phyloP scores from a whole-genome alignment of 1,284 basidiomycete genomes.

The Trichosporon ovoides region DNA sequence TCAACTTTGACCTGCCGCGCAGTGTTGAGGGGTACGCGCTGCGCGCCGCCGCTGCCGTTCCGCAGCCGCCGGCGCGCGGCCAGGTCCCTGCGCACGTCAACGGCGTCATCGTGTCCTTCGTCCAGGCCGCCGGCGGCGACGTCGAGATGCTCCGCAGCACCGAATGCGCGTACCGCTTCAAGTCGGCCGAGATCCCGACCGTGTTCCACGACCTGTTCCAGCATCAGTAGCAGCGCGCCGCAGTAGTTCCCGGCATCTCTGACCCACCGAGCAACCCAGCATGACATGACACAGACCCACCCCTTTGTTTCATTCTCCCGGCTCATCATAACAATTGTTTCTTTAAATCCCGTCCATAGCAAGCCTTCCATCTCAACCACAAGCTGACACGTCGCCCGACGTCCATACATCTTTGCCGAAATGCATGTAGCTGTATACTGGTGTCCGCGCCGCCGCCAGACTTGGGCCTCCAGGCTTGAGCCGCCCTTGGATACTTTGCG shows the following conservation, averaged over 20 bases:
- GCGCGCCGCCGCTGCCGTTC: conserved; percentile 46
- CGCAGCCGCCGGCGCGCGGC: conserved; percentile 36
- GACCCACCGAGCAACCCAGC: background rate
- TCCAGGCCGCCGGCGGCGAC: conserved; percentile 92
- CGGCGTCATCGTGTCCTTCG: conserved; percentile 81
- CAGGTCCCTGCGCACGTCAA: conserved; percentile 57
- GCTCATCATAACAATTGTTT: too few species aligned
- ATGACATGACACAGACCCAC: background rate
- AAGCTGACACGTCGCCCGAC: background rate
- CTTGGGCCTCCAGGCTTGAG: too few species aligned
- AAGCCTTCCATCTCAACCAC: too few species aligned
- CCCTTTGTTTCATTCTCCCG: background rate
- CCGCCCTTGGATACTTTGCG: too few species aligned
- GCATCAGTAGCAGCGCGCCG: conserved; percentile 17
- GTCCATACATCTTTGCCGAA: background rate
- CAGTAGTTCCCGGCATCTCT: background rate
- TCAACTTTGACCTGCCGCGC: conserved; percentile 92
- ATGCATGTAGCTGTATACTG: conserved; percentile 6
- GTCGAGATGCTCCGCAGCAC: conserved; percentile 96
- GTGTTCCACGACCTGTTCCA: conserved; percentile 47
- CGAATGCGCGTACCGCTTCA: conserved; percentile 91
- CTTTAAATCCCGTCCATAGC: background rate
- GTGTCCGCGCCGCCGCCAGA: background rate
- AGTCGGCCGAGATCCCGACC: conserved; percentile 46
- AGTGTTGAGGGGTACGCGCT: conserved; percentile 94